Percentiles rank a stretch among this genome's conserved stretches.
Conservation (phyloP, 2,329 filamentous ascomycete species). For the Exophiala sp. region DNA sequence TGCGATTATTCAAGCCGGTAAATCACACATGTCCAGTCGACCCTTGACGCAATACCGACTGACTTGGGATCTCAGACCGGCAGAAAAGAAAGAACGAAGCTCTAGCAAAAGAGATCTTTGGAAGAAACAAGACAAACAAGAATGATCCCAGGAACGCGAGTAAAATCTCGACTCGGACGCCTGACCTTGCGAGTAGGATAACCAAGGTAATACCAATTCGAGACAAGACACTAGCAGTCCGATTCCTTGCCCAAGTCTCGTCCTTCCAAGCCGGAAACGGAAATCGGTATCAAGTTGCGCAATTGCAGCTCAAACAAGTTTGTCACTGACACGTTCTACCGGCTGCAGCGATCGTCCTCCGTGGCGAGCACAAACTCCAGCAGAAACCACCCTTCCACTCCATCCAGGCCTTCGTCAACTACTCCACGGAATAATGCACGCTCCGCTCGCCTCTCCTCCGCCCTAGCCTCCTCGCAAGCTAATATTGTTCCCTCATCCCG, state of each 20-base stretch:
- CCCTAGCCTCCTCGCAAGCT: slow-evolving; percentile 30
- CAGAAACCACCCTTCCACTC: slow-evolving; percentile 19
- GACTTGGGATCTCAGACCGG: slow-evolving; percentile 38
- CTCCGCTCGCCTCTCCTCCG: slow-evolving; percentile 30
- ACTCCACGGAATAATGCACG: slow-evolving; percentile 35
- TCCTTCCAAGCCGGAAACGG: neutral
- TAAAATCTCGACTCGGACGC: slow-evolving; percentile 39
- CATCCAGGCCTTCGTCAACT: slow-evolving; percentile 28
- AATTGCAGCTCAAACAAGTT: neutral
- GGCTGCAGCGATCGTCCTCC: slow-evolving; percentile 35
- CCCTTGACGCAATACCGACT: slow-evolving; percentile 10
- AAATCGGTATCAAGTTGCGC: neutral
- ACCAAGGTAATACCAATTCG: slow-evolving; percentile 44
- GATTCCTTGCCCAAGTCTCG: neutral
- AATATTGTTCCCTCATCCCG: slow-evolving; percentile 33
- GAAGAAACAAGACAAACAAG: slow-evolving; percentile 46
- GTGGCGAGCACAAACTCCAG: slow-evolving; percentile 20
- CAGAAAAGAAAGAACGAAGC: slow-evolving; percentile 51
- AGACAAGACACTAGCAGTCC: neutral
- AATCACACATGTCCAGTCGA: slow-evolving; percentile 19
- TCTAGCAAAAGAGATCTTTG: slow-evolving; percentile 55
- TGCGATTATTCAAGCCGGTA: slow-evolving; percentile 48
- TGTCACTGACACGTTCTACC: slow-evolving; percentile 14
- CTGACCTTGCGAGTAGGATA: slow-evolving; percentile 53
- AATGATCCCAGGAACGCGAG: slow-evolving; percentile 33